Percentiles rank a stretch among this genome's conserved stretches.
Evolutionary conservation across 2,329 filamentous ascomycete species (phyloP).

Genomic region (Fusarium keratoplasticum): DNA sequence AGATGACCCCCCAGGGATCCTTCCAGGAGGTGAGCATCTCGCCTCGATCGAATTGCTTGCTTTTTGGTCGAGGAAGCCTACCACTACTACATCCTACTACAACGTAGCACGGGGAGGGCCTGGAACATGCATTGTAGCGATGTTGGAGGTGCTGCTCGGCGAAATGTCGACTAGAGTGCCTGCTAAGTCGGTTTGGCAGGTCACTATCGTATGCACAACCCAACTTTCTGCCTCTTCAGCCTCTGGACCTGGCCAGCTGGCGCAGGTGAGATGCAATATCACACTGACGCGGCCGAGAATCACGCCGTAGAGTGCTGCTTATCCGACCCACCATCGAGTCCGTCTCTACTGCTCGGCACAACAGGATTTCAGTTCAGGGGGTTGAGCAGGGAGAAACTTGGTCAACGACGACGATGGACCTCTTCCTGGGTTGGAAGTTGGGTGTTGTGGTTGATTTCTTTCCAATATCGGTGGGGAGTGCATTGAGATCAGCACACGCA

Average conservation of each 20-base stretch:
- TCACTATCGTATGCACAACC: slow-evolving; percentile 6
- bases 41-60: slow-evolving; percentile 9
- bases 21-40: slow-evolving; percentile 7
- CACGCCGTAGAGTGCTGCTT: slow-evolving; percentile 38
- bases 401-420: not conserved
- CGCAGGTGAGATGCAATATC: slow-evolving; percentile 34
- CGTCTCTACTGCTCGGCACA: not conserved
- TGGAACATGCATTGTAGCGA: slow-evolving; percentile 1
- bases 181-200: slow-evolving; percentile 8
- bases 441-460: slow-evolving; percentile 1
- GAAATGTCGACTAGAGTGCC: slow-evolving; percentile 30
- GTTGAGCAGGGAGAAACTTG: slow-evolving; percentile 2
- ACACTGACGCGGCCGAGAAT: slow-evolving; percentile 41
- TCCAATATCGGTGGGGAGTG: not conserved
- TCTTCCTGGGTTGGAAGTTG: not conserved
- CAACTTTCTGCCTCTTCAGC: slow-evolving; percentile 18
- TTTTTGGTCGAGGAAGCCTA: not conserved
- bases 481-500: slow-evolving; percentile 23
- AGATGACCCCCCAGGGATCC: slow-evolving; percentile 15
- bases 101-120: slow-evolving; percentile 19
- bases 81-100: slow-evolving; percentile 20
- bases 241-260: slow-evolving; percentile 24
- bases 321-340: slow-evolving; percentile 30
- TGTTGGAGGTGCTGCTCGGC: slow-evolving; percentile 22
- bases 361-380: slow-evolving; percentile 20